Conservation (phyloP, 345 rosid genomes). For the Eutrema japonicum region DNA sequence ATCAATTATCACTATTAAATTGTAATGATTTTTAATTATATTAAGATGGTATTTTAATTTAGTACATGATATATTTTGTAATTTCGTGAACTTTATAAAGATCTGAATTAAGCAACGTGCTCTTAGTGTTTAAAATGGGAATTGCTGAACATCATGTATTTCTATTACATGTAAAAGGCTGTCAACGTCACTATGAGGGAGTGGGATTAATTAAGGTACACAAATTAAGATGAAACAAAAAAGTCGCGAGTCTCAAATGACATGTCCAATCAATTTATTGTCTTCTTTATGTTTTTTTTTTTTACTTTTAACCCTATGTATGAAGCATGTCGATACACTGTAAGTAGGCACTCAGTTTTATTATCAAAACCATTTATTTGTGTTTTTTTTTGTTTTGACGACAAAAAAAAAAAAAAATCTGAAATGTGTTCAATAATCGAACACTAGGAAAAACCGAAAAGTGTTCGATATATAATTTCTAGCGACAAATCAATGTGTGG, state of each 20-base stretch:
- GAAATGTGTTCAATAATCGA: neutral
- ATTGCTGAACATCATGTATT: no score
- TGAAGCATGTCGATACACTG: constrained; percentile 11
- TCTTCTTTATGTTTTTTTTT: constrained; percentile 9
- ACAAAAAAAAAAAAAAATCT: no score
- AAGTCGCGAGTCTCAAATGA: constrained; percentile 10
- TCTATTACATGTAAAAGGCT: neutral
- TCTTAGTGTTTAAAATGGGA: no score
- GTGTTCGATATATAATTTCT: neutral
- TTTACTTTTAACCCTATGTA: neutral
- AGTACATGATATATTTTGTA: no score
- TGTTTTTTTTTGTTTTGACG: no score
- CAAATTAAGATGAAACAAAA: neutral
- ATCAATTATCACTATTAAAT: no score
- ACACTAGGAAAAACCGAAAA: neutral
- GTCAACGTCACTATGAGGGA: neutral
- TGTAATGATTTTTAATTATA: no score
- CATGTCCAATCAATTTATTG: constrained; percentile 26
- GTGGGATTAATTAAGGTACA: no score
- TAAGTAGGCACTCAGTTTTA: constrained; percentile 3
- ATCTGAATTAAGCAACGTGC: no score
- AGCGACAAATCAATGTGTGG: constrained; percentile 1
- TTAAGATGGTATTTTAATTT: no score
- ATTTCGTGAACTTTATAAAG: no score
- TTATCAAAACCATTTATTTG: no score